These are phyloP conservation scores for Colletotrichum sp. DNA, from an alignment of 2,329 filamentous ascomycete species.

Conservation along the genomic window DNA sequence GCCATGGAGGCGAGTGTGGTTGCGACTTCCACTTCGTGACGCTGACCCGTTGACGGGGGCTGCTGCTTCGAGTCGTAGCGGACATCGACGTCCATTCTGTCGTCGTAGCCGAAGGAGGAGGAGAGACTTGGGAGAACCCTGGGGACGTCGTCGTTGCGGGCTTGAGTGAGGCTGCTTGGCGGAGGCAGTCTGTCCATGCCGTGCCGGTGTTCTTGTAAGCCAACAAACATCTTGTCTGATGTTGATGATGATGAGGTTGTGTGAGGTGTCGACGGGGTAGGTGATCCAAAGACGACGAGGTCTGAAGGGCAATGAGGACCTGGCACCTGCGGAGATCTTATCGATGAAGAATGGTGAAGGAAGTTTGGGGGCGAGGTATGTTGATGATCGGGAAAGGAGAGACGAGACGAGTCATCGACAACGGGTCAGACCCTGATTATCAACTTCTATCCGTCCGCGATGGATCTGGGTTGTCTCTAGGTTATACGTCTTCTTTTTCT, in stretches of 20 bases:
- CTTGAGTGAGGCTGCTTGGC: not conserved
- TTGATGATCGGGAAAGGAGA: conserved; percentile 5
- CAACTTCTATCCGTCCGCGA: conserved; percentile 8
- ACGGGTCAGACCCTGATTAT: conserved; percentile 23
- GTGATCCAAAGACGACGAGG: not conserved
- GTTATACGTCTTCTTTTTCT: conserved; percentile 19
- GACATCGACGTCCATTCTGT: conserved; percentile 14
- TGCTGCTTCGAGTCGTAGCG: not conserved
- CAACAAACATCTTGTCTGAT: conserved; percentile 14
- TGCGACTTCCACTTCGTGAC: conserved; percentile 17
- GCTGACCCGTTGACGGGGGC: not conserved
- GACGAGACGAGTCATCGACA: conserved; percentile 23
- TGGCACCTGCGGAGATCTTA: not conserved
- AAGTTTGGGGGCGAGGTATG: not conserved
- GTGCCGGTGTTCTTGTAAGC: conserved; percentile 15
- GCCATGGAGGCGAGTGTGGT: conserved; percentile 18
- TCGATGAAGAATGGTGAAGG: conserved; percentile 13
- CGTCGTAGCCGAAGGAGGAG: conserved; percentile 13
- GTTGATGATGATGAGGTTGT: not conserved
- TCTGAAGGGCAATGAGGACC: not conserved
- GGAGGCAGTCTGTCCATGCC: conserved; percentile 12
- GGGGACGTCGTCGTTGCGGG: conserved; percentile 3
- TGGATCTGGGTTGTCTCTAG: conserved; percentile 19
- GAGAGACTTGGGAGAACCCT: conserved; percentile 13
- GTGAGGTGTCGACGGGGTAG: not conserved